A percentile compares a stretch with the other conserved stretches of the same genome.
phyloP scores from a whole-genome alignment of 139 green algal species.

The Trebouxia sp. region DNA sequence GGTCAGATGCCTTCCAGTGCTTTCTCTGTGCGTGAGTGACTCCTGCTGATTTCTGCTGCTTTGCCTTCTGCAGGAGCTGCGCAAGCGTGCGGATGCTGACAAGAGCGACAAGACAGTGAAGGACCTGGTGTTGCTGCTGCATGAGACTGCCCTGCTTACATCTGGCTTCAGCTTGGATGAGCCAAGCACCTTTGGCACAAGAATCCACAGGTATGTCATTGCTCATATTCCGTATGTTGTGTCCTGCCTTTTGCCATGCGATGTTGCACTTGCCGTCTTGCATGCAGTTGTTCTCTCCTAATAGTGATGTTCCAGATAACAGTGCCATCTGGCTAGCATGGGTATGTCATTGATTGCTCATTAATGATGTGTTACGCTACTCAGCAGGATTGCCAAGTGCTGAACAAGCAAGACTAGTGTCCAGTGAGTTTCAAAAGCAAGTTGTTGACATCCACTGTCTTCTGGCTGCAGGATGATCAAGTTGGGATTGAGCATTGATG shows the following conservation, averaged over 20 bases:
- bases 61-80: slow-evolving; percentile 74
- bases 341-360: too few relatives aligned
- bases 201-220: slow-evolving; percentile 84
- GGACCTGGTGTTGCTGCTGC: slow-evolving; percentile 98
- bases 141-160: slow-evolving; percentile 96
- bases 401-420: too few relatives aligned
- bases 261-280: too few relatives aligned
- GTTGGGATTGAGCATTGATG: slow-evolving; percentile 97
- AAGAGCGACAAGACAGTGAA: slow-evolving; percentile 99
- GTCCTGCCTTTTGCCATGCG: too few relatives aligned
- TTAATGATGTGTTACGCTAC: too few relatives aligned
- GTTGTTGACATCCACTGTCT: not conserved
- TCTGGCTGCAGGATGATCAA: slow-evolving; percentile 91
- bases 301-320: too few relatives aligned
- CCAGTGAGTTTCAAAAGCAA: not conserved
- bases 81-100: slow-evolving; percentile 88
- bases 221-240: not conserved
- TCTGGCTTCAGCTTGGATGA: slow-evolving; percentile 98
- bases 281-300: too few relatives aligned
- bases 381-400: too few relatives aligned
- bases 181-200: slow-evolving; percentile 93
- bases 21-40: too few relatives aligned
- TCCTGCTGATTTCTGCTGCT: not conserved
- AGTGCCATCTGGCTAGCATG: too few relatives aligned
- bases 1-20: too few relatives aligned